phyloP scores from a whole-genome alignment of 441 rosid genomes.

The Eruca vesicaria region DNA sequence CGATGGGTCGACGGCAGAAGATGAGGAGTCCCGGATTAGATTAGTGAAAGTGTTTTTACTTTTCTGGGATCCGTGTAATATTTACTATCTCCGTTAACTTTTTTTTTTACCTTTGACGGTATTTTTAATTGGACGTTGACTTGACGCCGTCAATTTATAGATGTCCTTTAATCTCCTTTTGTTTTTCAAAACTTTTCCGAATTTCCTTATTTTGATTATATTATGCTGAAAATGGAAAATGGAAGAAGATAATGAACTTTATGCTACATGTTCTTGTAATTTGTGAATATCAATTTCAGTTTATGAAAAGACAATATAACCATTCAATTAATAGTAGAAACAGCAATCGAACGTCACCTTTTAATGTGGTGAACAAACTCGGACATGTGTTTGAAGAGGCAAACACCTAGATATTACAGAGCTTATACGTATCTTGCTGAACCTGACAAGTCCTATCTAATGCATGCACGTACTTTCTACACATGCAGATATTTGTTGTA shows the following conservation, averaged over 20 bases:
- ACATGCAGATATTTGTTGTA: background rate
- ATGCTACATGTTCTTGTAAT: background rate
- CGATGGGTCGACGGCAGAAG: slow-evolving; percentile 31
- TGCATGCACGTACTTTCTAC: background rate
- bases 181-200: background rate
- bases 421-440: background rate
- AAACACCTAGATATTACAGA: background rate
- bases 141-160: slow-evolving; percentile 36
- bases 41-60: slow-evolving; percentile 13
- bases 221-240: background rate
- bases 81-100: slow-evolving; percentile 32
- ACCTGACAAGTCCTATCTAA: background rate
- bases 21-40: slow-evolving; percentile 35
- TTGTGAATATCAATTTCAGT: background rate
- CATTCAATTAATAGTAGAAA: background rate
- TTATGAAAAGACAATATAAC: background rate
- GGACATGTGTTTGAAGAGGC: background rate
- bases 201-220: background rate
- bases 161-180: slow-evolving; percentile 1
- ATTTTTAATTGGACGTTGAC: slow-evolving; percentile 36
- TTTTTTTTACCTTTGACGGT: slow-evolving; percentile 31
- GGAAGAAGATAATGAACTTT: background rate
- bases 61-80: slow-evolving; percentile 30
- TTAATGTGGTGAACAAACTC: background rate
- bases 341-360: background rate